These are phyloP conservation scores for Colletotrichum sp. DNA, from an alignment of 2,329 filamentous ascomycete genomes.

Conservation along the genomic window DNA sequence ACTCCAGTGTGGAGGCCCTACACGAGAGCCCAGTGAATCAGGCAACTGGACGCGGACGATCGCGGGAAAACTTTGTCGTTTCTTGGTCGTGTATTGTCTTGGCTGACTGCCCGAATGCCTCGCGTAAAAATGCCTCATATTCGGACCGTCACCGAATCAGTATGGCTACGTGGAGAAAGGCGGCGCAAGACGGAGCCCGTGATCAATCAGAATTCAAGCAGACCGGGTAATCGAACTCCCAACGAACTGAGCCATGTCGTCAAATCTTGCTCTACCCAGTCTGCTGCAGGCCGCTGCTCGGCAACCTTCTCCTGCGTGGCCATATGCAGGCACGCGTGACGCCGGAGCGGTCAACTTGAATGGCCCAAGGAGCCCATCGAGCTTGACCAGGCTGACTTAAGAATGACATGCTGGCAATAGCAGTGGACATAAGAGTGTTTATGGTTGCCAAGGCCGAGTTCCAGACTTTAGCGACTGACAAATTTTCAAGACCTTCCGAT, in stretches of 20 bases:
- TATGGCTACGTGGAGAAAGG: neutral
- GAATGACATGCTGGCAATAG: neutral
- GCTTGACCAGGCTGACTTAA: neutral
- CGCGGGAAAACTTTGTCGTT: neutral
- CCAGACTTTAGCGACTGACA: neutral
- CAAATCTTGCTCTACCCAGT: neutral
- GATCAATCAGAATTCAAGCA: neutral
- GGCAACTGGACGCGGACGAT: neutral
- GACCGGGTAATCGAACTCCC: neutral
- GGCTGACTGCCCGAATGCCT: neutral
- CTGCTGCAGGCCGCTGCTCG: neutral
- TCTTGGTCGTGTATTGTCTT: neutral
- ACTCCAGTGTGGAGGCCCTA: neutral
- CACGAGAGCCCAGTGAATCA: neutral
- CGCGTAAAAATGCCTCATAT: conserved; percentile 6
- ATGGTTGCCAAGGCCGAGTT: neutral
- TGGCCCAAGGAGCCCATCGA: neutral
- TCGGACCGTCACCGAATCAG: neutral
- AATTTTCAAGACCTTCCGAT: neutral
- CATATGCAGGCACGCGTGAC: neutral
- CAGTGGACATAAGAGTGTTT: neutral
- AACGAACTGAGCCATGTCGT: neutral
- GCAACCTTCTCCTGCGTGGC: neutral
- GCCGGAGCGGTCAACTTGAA: neutral
- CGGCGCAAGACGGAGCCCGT: neutral